Base-by-base conservation (phyloP, 495 filamentous ascomycete genomes). In the Hypoxylon cercidicola region DNA sequence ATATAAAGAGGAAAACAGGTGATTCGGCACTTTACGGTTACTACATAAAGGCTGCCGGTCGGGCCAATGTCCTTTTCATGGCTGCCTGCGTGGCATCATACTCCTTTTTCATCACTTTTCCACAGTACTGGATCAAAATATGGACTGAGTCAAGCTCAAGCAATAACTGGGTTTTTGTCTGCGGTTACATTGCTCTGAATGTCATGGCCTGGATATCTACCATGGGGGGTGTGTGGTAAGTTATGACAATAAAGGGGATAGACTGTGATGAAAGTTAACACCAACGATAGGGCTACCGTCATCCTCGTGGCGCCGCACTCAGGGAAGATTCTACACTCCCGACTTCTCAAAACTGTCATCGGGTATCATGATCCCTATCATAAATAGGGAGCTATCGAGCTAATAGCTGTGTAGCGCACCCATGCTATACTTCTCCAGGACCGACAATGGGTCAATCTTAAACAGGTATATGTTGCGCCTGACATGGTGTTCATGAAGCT, bases 11-110 rank as follows among this genome's bases (percentile, higher is more conserved):
- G 41, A 69, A 74, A 43, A 80, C 82, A 1, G 85, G 85, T 5
- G 86, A 89, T 60, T 61, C 83, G 0, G 72, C 82, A 1, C 78
- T 88, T 40, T 89, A 89, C 65, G 32, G 74, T 78, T 90, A 88
- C 65, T 90, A 90, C 53, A 72, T 87, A 19, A 70, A 73, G 4
- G 80, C 79, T 6, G 79, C 85, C 21, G 87, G 87, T 0, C 73
- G 79, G 3, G 53, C 65, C 0, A 84, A 85, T 5, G 18, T 83
- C 3, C 28, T 78, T 2, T 76, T 86, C 47, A 63, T 87, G 18
- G 8, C 74, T 1, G 13, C 68, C 4, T 76, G 56, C 44, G 71
- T 60, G 7, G 64, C 63, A 1, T 56, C 39, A 0, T 77, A 69
- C 48, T 67, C 77, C 6, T 76, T 80, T 60, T 78, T 74, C 58